Conservation (phyloP, 2,329 filamentous ascomycete genomes). For the Xylaria sp. region DNA sequence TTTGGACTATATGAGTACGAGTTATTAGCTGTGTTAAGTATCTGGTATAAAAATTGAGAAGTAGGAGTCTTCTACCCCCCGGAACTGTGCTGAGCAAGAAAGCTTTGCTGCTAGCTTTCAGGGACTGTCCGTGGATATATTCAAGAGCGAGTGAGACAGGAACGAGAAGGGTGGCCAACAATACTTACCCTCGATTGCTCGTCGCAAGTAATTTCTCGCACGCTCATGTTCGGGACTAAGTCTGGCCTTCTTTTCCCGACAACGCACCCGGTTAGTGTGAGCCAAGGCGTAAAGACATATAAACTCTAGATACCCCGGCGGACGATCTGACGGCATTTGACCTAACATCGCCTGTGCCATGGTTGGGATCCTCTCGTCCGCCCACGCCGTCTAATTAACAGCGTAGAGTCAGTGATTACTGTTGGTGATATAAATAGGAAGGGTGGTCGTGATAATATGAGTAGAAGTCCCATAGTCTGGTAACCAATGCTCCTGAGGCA, state of each 20-base stretch:
- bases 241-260: constrained; percentile 27
- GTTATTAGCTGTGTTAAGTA: constrained; percentile 25
- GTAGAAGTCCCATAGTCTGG: neutral
- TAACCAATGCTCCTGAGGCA: neutral
- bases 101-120: neutral
- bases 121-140: neutral
- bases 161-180: neutral
- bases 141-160: neutral
- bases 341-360: constrained; percentile 41
- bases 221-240: constrained; percentile 39
- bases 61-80: neutral
- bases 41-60: neutral
- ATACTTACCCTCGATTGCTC: constrained; percentile 39
- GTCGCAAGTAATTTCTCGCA: constrained; percentile 41
- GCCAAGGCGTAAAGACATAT: constrained; percentile 43
- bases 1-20: constrained; percentile 32
- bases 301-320: constrained; percentile 42
- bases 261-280: constrained; percentile 37
- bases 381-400: constrained; percentile 35
- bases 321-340: constrained; percentile 35
- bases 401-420: neutral
- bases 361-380: constrained; percentile 40
- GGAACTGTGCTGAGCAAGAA: neutral
- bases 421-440: too few species aligned
- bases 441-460: neutral